Base-by-base conservation (phyloP, 768 basidiomycete genomes). In the Boletus tylopilopsis region DNA sequence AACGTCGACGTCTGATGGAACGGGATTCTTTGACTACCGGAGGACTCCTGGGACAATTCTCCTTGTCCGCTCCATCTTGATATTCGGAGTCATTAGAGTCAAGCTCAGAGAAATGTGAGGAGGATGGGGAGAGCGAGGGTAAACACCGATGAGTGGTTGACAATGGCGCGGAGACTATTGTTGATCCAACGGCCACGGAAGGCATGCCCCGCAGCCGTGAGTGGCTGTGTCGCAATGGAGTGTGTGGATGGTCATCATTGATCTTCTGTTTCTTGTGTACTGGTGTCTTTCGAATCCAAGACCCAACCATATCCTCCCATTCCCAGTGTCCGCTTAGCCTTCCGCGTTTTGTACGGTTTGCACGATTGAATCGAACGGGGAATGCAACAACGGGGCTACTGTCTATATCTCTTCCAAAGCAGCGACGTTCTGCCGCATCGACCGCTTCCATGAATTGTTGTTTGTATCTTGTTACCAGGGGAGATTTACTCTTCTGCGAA, bases 341-440 rank as follows among this genome's bases (percentile, higher is more conserved):
- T 33, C 49, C 42, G n/a, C 36, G 51, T 19, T 49, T 57, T 27
- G 38, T 38, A 21, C 42, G 47, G 34, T 49, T 44, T 21, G 38
- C 38, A 23, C 42, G 41, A 22, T 47, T 43, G 5, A 45, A 29
- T 39, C 24, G 51, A 13, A 32, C 27, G 22, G 58, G 47, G 6
- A 53, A 54, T n/a, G 49, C 32, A 6, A 56, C 41, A 32, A 54
- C 32, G 22, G 60, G 62, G 40, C 61, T 59, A 38, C 38, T 51
- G 36, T 45, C 40, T 16, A 36, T 21, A 37, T 43, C 47, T 19
- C 59, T 44, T 24, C 72, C 74, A 32, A 76, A 77, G 49, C 75
- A 79, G 35, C 71, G 68, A 32, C 64, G 58, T 61, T 83, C 81
- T 11, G 79, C 79, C n/a, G 71, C 70, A 23, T 81, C 81, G 16